Evolutionary conservation across 139 green algal genomes (phyloP).

Genomic region (Auxenochlorella protothecoides): DNA sequence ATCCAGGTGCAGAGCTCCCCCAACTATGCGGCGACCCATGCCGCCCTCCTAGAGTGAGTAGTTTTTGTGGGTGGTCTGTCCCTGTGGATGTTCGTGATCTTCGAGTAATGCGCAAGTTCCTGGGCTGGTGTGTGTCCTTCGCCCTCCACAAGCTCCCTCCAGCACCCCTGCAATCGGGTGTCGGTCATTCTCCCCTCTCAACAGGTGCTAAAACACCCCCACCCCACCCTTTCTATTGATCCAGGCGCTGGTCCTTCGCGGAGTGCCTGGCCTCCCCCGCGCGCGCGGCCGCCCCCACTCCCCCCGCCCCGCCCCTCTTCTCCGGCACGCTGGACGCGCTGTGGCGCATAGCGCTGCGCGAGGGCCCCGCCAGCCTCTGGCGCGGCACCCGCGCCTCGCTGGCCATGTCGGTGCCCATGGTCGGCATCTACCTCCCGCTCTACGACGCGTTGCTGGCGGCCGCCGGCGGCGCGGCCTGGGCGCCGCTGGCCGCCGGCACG

Average conservation of each 20-base stretch:
- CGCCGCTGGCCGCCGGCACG: slow-evolving; percentile 58
- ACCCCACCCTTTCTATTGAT: not conserved
- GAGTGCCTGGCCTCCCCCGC: slow-evolving; percentile 18
- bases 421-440: slow-evolving; percentile 91
- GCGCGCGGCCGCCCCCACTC: not conserved
- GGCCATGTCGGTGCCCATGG: slow-evolving; percentile 68
- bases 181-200: too few species aligned
- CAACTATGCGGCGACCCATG: too few species aligned
- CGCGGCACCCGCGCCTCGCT: slow-evolving; percentile 59
- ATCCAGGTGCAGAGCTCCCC: slow-evolving; percentile 45
- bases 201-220: too few species aligned
- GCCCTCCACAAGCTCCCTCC: too few species aligned
- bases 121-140: not conserved
- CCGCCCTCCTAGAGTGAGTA: slow-evolving; percentile 23
- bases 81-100: not conserved
- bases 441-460: slow-evolving; percentile 70
- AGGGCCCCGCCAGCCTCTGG: slow-evolving; percentile 65
- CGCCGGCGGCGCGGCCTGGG: slow-evolving; percentile 4
- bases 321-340: slow-evolving; percentile 28
- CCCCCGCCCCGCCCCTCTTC: not conserved
- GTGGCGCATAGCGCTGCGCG: slow-evolving; percentile 32
- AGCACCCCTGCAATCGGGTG: too few species aligned
- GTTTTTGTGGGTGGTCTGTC: not conserved
- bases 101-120: not conserved
- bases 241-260: slow-evolving; percentile 35